Conservation (phyloP, 1,139 yeast genomes). For the Cylindricascospora bacillispora region DNA sequence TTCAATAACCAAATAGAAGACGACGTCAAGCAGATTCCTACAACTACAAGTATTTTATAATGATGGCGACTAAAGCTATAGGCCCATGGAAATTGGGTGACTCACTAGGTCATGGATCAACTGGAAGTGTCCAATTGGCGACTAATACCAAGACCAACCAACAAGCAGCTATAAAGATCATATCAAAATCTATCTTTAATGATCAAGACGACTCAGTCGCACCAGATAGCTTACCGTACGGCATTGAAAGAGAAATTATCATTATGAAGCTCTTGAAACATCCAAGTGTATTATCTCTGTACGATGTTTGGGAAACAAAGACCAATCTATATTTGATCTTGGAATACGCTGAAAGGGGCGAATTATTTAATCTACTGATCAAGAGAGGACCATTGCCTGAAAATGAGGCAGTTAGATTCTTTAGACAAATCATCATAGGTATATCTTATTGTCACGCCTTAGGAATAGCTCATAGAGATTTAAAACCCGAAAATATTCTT, state of each 20-base stretch:
- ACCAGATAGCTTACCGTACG: conserved; percentile 65
- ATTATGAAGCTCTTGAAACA: conserved; percentile 84
- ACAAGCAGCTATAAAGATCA: conserved; percentile 93
- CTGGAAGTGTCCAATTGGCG: conserved; percentile 89
- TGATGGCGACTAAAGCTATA: conserved; percentile 31
- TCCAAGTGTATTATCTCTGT: conserved; percentile 87
- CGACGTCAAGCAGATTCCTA: no score
- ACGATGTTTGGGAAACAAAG: conserved; percentile 97
- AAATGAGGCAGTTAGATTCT: conserved; percentile 77
- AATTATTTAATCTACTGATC: conserved; percentile 80
- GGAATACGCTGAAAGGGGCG: conserved; percentile 97
- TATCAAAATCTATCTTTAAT: conserved; percentile 63
- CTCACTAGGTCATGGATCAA: conserved; percentile 88
- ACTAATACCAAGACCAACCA: conserved; percentile 74
- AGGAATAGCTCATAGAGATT: conserved; percentile 89
- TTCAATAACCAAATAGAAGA: no score
- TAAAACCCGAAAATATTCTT: conserved; percentile 87
- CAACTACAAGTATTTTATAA: no score
- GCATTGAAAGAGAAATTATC: conserved; percentile 92
- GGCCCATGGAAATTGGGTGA: conserved; percentile 98
- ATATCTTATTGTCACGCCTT: conserved; percentile 88
- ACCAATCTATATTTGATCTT: conserved; percentile 81
- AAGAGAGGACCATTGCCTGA: conserved; percentile 83
- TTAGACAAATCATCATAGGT: conserved; percentile 85
- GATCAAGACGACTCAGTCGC: conserved; percentile 31